Base-by-base conservation (phyloP, 2,329 filamentous ascomycete species). In the Pseudocercospora fuligena region DNA sequence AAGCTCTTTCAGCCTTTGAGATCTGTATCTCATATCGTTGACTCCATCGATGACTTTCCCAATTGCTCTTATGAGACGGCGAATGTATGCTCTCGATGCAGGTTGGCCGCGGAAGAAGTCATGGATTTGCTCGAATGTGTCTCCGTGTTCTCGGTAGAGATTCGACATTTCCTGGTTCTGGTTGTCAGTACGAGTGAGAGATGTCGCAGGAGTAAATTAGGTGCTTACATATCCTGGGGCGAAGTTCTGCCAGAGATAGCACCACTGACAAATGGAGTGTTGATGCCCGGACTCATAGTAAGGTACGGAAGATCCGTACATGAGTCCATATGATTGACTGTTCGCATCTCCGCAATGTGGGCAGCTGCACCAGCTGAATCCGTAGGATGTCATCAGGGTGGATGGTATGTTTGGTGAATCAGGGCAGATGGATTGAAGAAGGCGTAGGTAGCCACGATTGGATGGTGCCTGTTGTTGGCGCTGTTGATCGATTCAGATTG, bases 331-430 rank as follows among this genome's bases (percentile, higher is more conserved):
- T n/a, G 54, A 54, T 33, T 61, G 16, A 36, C 5, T 43, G 40
- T 43, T 43, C n/a, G 40, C 40, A 19, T 54, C 56, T 43, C 25
- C 54, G 54, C 63, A 65, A 29, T 60, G 46, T 54, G 63, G 56
- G 46, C 63, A 65, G 56, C 63, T 60, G 57, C 63, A 65, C 63
- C 56, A 65, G 63, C 63, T 60, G 56, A 65, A 65, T 9, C 56
- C 63, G 63, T 60, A 25, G 36, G 56, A 31, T 21, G 63, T 46
- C 63, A 65, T 65, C 51, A 56, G 27, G 31, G 29, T 16, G 33
- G 36, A 31, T 59, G 51, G 21, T 63, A 59, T 25, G 53, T 56
- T 36, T 56, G 54, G 33, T 63, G 54, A 7, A 33, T 51, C 36
- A 36, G 54, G 33, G 53, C 36, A 49, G 14, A 33, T 14, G 21